phyloP scores from a whole-genome alignment of 768 basidiomycete species.

The Coprinopsis strossmayeri region DNA sequence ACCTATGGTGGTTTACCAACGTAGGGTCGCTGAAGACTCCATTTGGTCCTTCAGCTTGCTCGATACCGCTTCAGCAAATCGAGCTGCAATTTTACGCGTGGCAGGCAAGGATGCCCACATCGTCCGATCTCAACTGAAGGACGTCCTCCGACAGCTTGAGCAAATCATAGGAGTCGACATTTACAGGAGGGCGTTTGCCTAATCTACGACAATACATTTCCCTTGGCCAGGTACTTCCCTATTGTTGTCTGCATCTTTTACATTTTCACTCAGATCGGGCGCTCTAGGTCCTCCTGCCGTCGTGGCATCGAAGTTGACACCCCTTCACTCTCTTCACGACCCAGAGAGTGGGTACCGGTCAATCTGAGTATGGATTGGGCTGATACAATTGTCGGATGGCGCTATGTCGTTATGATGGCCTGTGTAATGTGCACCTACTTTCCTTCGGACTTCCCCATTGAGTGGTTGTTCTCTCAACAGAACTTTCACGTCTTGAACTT shows the following conservation, averaged over 20 bases:
- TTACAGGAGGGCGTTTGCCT: slow-evolving; percentile 58
- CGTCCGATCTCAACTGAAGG: slow-evolving; percentile 65
- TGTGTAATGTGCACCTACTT: no score
- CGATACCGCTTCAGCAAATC: slow-evolving; percentile 23
- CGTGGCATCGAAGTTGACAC: background rate
- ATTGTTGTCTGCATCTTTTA: background rate
- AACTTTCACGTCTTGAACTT: no score
- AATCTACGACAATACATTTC: slow-evolving; percentile 9
- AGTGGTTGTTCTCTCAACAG: no score
- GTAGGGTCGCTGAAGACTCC: slow-evolving; percentile 51
- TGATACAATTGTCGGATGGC: no score
- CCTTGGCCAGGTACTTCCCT: background rate
- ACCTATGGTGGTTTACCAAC: slow-evolving; percentile 55
- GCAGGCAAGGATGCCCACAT: slow-evolving; percentile 74
- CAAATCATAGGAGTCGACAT: slow-evolving; percentile 54
- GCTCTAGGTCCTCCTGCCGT: background rate
- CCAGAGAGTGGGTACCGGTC: no score
- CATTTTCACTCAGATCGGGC: background rate
- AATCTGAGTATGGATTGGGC: no score
- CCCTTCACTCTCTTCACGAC: no score
- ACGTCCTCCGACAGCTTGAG: slow-evolving; percentile 44
- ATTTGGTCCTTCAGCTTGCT: slow-evolving; percentile 80
- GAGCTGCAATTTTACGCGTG: slow-evolving; percentile 58
- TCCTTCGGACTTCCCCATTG: no score
- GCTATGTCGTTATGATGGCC: no score